Evolutionary conservation across 2,329 filamentous ascomycete genomes (phyloP).

Genomic region (Penicillium sclerotiorum): DNA sequence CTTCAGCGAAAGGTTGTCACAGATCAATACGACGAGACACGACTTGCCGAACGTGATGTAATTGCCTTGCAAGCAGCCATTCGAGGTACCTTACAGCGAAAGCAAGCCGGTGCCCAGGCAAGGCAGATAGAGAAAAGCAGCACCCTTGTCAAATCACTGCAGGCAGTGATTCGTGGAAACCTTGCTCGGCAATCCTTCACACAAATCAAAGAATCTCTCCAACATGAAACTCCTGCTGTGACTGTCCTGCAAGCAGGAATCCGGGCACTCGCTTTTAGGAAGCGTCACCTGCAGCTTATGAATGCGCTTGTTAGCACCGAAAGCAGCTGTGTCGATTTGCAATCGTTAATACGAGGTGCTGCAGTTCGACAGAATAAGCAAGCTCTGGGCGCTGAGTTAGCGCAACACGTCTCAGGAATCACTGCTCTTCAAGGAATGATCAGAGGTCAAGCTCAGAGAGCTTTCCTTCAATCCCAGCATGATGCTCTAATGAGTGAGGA

Average conservation of each 20-base stretch:
- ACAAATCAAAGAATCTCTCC: conserved; percentile 29
- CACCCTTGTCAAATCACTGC: conserved; percentile 54
- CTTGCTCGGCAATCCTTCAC: conserved; percentile 34
- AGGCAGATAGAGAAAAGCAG: conserved; percentile 52
- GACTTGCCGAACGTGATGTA: conserved; percentile 54
- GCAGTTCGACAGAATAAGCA: conserved; percentile 31
- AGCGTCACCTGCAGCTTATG: conserved; percentile 42
- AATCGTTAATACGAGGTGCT: conserved; percentile 49
- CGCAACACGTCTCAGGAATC: conserved; percentile 30
- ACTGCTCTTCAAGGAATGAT: conserved; percentile 37
- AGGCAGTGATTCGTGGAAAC: conserved; percentile 65
- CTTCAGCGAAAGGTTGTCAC: conserved; percentile 44
- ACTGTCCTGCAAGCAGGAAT: conserved; percentile 39
- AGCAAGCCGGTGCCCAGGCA: conserved; percentile 34
- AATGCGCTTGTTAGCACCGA: conserved; percentile 46
- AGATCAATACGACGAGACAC: conserved; percentile 43
- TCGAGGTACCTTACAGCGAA: conserved; percentile 56
- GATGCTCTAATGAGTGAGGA: conserved; percentile 50
- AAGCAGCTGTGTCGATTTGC: conserved; percentile 46
- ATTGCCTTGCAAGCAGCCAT: conserved; percentile 33
- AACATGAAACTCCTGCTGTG: conserved; percentile 31
- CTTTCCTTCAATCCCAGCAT: conserved; percentile 33
- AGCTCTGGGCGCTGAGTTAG: conserved; percentile 32
- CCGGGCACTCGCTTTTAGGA: conserved; percentile 41
- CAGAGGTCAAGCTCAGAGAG: conserved; percentile 36